Percentiles rank a stretch among this genome's conserved stretches.
Conservation (phyloP, 1,284 basidiomycete species). For the Lignosus rhinocerotis region DNA sequence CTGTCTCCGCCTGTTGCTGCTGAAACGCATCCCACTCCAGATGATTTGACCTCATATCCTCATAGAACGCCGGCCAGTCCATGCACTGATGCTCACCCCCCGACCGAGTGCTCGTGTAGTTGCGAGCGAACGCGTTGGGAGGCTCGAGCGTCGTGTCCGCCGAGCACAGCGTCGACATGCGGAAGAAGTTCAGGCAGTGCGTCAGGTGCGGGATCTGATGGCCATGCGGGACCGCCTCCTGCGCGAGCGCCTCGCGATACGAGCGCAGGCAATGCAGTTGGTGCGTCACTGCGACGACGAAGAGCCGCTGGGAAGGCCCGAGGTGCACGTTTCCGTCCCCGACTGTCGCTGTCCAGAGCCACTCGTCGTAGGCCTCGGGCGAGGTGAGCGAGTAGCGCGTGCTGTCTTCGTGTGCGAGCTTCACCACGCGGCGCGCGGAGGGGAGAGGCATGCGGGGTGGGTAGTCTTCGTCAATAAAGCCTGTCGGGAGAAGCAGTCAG, state of each 20-base stretch:
- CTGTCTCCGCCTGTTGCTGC: not conserved
- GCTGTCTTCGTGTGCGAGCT: slow-evolving; percentile 22
- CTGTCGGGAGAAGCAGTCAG: not conserved
- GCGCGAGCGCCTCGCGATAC: slow-evolving; percentile 22
- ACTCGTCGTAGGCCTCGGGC: slow-evolving; percentile 19
- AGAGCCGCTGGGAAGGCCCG: slow-evolving; percentile 22
- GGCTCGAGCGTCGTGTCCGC: not conserved
- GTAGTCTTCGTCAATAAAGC: slow-evolving; percentile 23
- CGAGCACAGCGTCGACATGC: slow-evolving; percentile 36
- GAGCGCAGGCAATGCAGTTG: slow-evolving; percentile 30
- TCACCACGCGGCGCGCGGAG: slow-evolving; percentile 14
- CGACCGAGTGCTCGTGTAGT: slow-evolving; percentile 9
- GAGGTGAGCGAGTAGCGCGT: slow-evolving; percentile 17
- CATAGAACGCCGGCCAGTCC: slow-evolving; percentile 24
- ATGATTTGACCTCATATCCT: slow-evolving; percentile 21
- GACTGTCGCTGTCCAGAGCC: slow-evolving; percentile 26
- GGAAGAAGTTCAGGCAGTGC: slow-evolving; percentile 31
- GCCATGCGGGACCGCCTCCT: slow-evolving; percentile 9
- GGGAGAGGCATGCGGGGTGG: slow-evolving; percentile 20
- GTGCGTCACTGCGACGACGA: slow-evolving; percentile 27
- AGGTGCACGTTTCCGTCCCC: slow-evolving; percentile 27
- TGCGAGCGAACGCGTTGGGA: slow-evolving; percentile 3
- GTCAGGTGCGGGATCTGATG: slow-evolving; percentile 17
- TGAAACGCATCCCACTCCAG: slow-evolving; percentile 14
- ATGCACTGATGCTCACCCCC: slow-evolving; percentile 21